Percentiles rank a stretch among this genome's conserved stretches.
These are phyloP conservation scores for Exophiala bonariae DNA, from an alignment of 2,329 filamentous ascomycete genomes.

Conservation along the genomic window DNA sequence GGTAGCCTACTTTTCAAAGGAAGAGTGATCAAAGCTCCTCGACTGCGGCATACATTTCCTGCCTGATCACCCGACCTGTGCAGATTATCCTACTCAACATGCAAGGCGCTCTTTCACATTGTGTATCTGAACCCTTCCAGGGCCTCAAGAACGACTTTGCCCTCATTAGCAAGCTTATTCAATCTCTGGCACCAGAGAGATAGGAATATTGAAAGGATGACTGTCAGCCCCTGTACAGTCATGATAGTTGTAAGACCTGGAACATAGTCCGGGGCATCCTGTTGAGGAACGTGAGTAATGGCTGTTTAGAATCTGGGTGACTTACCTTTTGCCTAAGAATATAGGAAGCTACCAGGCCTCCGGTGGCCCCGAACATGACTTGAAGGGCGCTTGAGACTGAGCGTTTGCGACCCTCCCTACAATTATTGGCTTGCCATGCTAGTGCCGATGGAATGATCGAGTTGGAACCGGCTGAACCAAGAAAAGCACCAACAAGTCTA, in stretches of 20 bases:
- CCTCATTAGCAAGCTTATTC: slow-evolving; percentile 8
- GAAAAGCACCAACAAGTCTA: slow-evolving; percentile 32
- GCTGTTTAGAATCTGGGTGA: background rate
- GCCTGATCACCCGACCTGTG: too few relatives aligned
- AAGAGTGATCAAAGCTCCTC: too few relatives aligned
- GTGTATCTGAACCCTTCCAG: slow-evolving; percentile 11
- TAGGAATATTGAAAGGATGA: background rate
- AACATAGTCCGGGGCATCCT: slow-evolving; percentile 28
- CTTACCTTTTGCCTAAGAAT: slow-evolving; percentile 20
- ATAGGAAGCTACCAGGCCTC: slow-evolving; percentile 26
- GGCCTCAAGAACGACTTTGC: slow-evolving; percentile 7
- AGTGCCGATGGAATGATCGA: slow-evolving; percentile 33
- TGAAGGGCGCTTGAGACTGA: slow-evolving; percentile 37
- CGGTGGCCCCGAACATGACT: slow-evolving; percentile 37
- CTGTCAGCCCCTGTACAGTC: slow-evolving; percentile 1
- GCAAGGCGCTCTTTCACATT: too few relatives aligned
- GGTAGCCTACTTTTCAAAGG: too few relatives aligned
- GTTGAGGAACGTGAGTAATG: background rate
- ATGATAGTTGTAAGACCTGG: slow-evolving; percentile 18
- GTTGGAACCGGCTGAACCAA: slow-evolving; percentile 32
- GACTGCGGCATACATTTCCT: too few relatives aligned
- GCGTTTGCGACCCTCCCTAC: slow-evolving; percentile 31
- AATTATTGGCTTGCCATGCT: slow-evolving; percentile 36
- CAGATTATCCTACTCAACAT: too few relatives aligned
- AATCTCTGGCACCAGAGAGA: slow-evolving; percentile 4